Evolutionary conservation across 1,284 basidiomycete species (phyloP), one percentile per base, ranked within the genome.

Genomic region (Afroboletus lepidellus): DNA sequence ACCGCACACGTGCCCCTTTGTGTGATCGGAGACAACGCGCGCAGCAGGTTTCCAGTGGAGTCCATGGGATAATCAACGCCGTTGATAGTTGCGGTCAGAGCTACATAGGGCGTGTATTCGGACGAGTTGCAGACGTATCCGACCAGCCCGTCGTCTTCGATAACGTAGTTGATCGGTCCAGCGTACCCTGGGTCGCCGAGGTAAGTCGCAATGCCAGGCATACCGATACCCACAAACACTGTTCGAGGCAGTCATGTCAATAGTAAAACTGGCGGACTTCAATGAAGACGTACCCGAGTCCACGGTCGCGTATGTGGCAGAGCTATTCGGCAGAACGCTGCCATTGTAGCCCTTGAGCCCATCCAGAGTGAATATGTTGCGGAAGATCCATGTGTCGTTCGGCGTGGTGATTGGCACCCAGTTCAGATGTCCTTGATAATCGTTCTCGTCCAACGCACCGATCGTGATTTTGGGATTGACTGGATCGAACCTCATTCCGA

Each of bases 1-100:
- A 51, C 55, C 9, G 58, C 25, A 42, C 57, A 58, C 13, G 55
- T 56, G 33, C 53, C 57, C 50, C 42, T 37, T 2, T 18, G 3
- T 8, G 50, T 16, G 7, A 60, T 25, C 8, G 57, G 48, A 29
- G 48, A 45, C 6, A 18, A 7, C 15, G 47, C 41, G 13, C 60
- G 62, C 39, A 66, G 45, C 16, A 64, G 52, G 37, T 53, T 62
- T 39, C 55, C 49, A 2, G 48, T 38, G 1, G 63, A 66, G 23
- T 65, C 62, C 0, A 65, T 57, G n/a, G 51, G 58, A 55, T 65
- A 65, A 30, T 66, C 64, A 12, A 65, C 56, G 55, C 48, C 48
- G 33, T 65, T 64, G 43, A 64, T 65, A 2, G 58, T 63, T 6
- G 61, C 58, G 8, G 56, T 57, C 8, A 49, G 50, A 18, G 65